These are phyloP conservation scores for Komagataella pseudopastoris DNA, from an alignment of 805 yeast genomes.

Conservation along the genomic window DNA sequence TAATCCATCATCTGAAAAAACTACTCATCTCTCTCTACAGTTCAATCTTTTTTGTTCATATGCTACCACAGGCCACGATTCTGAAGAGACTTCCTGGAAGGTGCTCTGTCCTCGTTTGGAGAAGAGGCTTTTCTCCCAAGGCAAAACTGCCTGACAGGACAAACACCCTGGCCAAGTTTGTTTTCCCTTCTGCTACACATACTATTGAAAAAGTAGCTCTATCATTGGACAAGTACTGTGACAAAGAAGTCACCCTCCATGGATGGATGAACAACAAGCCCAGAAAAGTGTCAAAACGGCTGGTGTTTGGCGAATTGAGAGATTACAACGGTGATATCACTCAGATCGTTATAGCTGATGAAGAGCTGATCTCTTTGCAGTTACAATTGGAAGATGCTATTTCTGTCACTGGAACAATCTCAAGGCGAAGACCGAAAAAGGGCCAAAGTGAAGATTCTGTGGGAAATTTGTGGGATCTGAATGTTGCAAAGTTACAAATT, in stretches of 20 bases:
- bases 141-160: constrained; percentile 9
- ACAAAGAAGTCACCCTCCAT: constrained; percentile 34
- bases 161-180: constrained; percentile 11
- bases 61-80: background rate
- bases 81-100: background rate
- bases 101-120: background rate
- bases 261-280: constrained; percentile 85
- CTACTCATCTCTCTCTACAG: background rate
- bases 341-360: constrained; percentile 37
- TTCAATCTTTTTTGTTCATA: background rate
- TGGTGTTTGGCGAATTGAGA: constrained; percentile 64
- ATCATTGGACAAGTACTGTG: background rate
- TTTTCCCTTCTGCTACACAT: constrained; percentile 1
- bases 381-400: constrained; percentile 55
- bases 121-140: background rate
- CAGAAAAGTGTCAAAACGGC: constrained; percentile 44
- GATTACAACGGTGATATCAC: constrained; percentile 56
- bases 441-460: constrained; percentile 7
- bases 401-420: constrained; percentile 41
- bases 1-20: background rate
- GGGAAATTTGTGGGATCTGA: constrained; percentile 37
- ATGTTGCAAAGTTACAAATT: constrained; percentile 33
- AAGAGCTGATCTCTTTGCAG: constrained; percentile 28
- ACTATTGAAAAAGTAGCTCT: background rate
- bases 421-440: constrained; percentile 16